Conservation (phyloP, 1,284 basidiomycete species). For the Blastosporella zonata region DNA sequence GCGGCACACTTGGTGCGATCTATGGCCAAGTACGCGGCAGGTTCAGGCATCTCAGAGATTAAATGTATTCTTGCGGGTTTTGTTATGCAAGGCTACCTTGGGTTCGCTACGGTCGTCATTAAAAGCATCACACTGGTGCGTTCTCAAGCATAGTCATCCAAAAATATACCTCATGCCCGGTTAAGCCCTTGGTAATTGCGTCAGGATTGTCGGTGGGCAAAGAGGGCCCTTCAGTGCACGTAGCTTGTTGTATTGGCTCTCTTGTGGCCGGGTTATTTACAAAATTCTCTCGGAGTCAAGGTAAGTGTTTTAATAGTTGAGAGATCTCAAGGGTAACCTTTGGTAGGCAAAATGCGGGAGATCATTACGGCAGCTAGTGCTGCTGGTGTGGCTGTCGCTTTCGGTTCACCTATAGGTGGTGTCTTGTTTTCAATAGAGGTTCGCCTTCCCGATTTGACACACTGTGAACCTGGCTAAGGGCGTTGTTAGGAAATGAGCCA, state of each 20-base stretch:
- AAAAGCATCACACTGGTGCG: slow-evolving; percentile 89
- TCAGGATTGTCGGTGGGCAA: slow-evolving; percentile 98
- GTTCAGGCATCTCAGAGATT: slow-evolving; percentile 98
- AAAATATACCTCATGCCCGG: slow-evolving; percentile 12
- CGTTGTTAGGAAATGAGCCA: slow-evolving; percentile 92
- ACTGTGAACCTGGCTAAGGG: background rate
- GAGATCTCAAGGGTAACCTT: slow-evolving; percentile 6
- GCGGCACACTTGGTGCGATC: slow-evolving; percentile 87
- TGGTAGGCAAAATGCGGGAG: slow-evolving; percentile 89
- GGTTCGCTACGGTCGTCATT: slow-evolving; percentile 85
- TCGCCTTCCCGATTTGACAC: slow-evolving; percentile 3
- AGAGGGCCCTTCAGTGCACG: slow-evolving; percentile 97
- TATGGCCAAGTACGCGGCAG: slow-evolving; percentile 94
- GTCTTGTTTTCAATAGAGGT: slow-evolving; percentile 91
- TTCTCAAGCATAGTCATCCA: slow-evolving; percentile 13
- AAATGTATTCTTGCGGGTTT: slow-evolving; percentile 98
- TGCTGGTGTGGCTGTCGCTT: slow-evolving; percentile 96
- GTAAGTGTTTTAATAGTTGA: slow-evolving; percentile 30
- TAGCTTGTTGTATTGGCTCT: slow-evolving; percentile 92
- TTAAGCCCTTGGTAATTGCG: slow-evolving; percentile 92
- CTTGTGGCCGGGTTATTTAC: slow-evolving; percentile 83
- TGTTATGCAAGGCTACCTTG: slow-evolving; percentile 93
- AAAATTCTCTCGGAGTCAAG: slow-evolving; percentile 84
- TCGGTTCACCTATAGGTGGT: slow-evolving; percentile 96
- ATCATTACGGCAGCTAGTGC: slow-evolving; percentile 95